Base-by-base conservation (phyloP, 176 grass and related monocot species). In the Oryza glaberrima region DNA sequence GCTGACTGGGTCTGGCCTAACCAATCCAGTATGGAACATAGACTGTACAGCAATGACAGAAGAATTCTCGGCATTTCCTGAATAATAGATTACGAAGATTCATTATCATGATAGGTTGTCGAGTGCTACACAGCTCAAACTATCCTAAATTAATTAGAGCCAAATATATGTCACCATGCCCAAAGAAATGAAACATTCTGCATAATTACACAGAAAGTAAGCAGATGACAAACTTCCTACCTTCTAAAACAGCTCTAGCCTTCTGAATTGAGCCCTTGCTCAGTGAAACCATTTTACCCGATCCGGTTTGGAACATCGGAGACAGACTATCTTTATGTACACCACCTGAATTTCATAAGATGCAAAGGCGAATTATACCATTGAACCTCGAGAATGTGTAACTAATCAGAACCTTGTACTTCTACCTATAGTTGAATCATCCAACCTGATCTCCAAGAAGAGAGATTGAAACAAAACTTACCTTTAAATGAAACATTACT, bases 271-370 rank as follows among this genome's bases (percentile, higher is more conserved):
- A 90, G 30, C 51, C 75, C 40, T 87, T 72, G 43, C 41, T 61
- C 38, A 87, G 80, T 9, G 23, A 76, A 40, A 87, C 84, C 5
- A 51, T 49, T 69, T 87, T 83, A 15, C 89, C 84, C 41, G 76
- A 83, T 79, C 84, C 84, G 65, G 84, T 90, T 83, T 90, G 89
- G 84, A 90, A 83, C 80, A 87, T 83, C 32, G 80, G 84, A 12
- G 19, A 15, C 30, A 19, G 49, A 40, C 1, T 49, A 69, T 69
- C 70, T 63, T 75, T 80, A 80, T 44, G 75, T 30, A 41, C 1
- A 43, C 5, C 47, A 75, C 69, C 84, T 83, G 69, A 63, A 83
- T 79, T 86, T 87, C 26, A 51, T 35, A 58, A 60, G 34, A 70
- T n/a, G 2, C 46, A 44, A 54, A 43, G 19, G 13, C 58, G 9